phyloP scores from a whole-genome alignment of 1,139 yeast species.

The Pichia sp. region DNA sequence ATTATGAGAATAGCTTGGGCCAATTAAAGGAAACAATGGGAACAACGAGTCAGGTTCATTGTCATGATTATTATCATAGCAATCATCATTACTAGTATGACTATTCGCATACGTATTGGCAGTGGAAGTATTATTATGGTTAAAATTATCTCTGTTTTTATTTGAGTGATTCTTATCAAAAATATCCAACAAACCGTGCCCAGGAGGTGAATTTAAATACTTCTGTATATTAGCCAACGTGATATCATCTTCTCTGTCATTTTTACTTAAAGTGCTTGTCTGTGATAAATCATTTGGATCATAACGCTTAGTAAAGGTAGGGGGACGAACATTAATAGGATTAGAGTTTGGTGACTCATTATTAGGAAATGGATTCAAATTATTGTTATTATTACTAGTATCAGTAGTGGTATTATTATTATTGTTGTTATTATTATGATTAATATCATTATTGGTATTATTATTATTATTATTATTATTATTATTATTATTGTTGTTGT shows the following conservation, averaged over 20 bases:
- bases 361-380: not conserved
- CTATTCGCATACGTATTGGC: not conserved
- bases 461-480: no score
- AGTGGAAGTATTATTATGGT: not conserved
- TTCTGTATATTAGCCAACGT: slow-evolving; percentile 19
- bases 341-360: not conserved
- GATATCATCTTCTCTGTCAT: not conserved
- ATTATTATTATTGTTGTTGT: no score
- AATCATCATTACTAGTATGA: not conserved
- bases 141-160: not conserved
- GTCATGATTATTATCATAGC: slow-evolving; percentile 1
- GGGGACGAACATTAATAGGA: not conserved
- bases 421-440: not conserved
- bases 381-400: not conserved
- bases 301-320: not conserved
- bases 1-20: slow-evolving; percentile 30
- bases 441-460: not conserved
- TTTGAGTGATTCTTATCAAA: slow-evolving; percentile 22
- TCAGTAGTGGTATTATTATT: not conserved
- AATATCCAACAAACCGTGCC: slow-evolving; percentile 37
- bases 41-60: slow-evolving; percentile 33
- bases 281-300: not conserved
- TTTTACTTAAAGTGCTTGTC: not conserved
- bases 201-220: slow-evolving; percentile 31
- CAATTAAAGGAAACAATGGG: slow-evolving; percentile 49